Evolutionary conservation across 768 basidiomycete genomes (phyloP).

Genomic region (Amanita brunnescens): DNA sequence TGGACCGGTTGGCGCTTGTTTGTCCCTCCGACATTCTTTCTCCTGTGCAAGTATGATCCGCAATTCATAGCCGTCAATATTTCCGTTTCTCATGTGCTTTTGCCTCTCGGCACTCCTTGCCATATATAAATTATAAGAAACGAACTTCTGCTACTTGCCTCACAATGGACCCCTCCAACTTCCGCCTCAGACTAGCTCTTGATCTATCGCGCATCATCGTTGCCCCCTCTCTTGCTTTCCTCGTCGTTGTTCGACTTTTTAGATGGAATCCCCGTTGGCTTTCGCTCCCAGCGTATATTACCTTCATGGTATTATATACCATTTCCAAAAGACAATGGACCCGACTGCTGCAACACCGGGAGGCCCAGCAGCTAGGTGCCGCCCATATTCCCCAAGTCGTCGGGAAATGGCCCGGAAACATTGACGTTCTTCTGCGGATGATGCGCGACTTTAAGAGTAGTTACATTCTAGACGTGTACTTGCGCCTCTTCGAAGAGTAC

Average conservation of each 20-base stretch:
- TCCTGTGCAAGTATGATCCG: no score
- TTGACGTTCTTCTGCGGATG: slow-evolving; percentile 56
- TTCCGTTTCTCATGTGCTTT: background rate
- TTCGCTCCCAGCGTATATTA: slow-evolving; percentile 27
- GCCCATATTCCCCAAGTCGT: slow-evolving; percentile 46
- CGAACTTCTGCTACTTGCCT: background rate
- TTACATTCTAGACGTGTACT: slow-evolving; percentile 57
- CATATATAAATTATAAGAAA: background rate
- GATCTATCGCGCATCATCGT: slow-evolving; percentile 31
- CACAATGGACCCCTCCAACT: slow-evolving; percentile 32
- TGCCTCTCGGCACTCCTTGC: background rate
- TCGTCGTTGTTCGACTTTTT: slow-evolving; percentile 9
- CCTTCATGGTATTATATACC: slow-evolving; percentile 34
- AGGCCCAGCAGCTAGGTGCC: slow-evolving; percentile 42
- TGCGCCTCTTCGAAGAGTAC: slow-evolving; percentile 62
- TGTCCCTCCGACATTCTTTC: no score
- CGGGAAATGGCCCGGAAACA: slow-evolving; percentile 73
- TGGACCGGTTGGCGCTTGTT: no score
- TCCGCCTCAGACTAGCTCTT: slow-evolving; percentile 40
- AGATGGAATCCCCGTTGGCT: slow-evolving; percentile 25
- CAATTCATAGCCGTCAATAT: no score
- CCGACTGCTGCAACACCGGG: slow-evolving; percentile 27
- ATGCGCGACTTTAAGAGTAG: slow-evolving; percentile 45
- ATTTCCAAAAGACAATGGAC: slow-evolving; percentile 25
- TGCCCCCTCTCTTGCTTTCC: slow-evolving; percentile 11